Percentiles rank a stretch among this genome's conserved stretches.
Evolutionary conservation across 2,329 filamentous ascomycete genomes (phyloP).

Genomic region (Fusarium annulatum): DNA sequence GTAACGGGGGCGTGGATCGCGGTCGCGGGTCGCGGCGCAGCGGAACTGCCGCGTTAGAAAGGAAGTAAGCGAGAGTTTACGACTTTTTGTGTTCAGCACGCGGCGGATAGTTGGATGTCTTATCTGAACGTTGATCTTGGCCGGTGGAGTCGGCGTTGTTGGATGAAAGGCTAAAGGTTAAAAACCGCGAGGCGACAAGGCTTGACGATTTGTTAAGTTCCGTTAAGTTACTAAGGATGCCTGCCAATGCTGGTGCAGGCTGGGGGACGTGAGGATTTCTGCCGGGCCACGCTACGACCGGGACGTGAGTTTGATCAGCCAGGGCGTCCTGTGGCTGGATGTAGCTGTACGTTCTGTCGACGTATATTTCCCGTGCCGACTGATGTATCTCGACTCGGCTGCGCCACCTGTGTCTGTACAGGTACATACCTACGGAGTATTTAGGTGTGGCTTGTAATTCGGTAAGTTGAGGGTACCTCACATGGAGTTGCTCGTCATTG

Average conservation of each 20-base stretch:
- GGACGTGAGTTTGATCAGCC: constrained; percentile 20
- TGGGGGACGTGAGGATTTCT: constrained; percentile 42
- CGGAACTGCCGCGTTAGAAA: constrained; percentile 53
- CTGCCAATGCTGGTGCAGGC: constrained; percentile 13
- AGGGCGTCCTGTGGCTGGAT: constrained; percentile 14
- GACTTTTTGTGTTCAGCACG: constrained; percentile 27
- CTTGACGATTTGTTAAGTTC: constrained; percentile 32
- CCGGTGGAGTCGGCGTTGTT: constrained; percentile 20
- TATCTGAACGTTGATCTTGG: constrained; percentile 23
- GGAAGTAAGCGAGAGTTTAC: constrained; percentile 31
- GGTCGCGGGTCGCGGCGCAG: constrained; percentile 46
- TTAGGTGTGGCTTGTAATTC: constrained; percentile 15
- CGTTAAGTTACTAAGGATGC: neutral
- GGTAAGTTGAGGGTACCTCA: neutral
- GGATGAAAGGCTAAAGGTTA: constrained; percentile 16
- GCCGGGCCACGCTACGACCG: constrained; percentile 31
- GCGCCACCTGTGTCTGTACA: constrained; percentile 1
- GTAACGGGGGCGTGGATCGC: constrained; percentile 40
- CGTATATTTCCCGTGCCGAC: rapidly evolving
- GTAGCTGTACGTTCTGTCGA: neutral
- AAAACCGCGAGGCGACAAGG: constrained; percentile 34
- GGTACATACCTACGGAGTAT: too few species aligned
- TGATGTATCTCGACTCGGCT: constrained; percentile 4
- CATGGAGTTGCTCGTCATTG: neutral
- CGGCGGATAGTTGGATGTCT: constrained; percentile 15